Evolutionary conservation across 1,284 basidiomycete species (phyloP).

Genomic region (Sphagnurus paluster): DNA sequence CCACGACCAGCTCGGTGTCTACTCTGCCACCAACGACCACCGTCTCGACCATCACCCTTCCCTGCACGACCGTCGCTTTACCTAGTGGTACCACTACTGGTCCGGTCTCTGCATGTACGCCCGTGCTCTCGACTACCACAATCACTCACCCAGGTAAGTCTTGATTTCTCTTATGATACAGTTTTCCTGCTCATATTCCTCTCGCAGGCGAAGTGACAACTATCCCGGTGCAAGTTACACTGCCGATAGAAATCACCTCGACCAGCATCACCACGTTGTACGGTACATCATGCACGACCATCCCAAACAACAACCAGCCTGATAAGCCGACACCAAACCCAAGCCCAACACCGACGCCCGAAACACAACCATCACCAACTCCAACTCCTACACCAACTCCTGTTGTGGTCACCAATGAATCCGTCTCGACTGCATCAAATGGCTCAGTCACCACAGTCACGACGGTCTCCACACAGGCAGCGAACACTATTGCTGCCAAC

Average conservation of each 20-base stretch:
- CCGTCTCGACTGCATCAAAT: constrained; percentile 32
- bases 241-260: constrained; percentile 27
- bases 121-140: constrained; percentile 21
- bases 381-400: constrained; percentile 13
- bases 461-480: constrained; percentile 26
- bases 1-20: constrained; percentile 18
- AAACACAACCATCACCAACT: too few relatives aligned
- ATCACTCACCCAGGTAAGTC: constrained; percentile 30
- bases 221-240: constrained; percentile 33
- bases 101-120: constrained; percentile 22
- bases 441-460: constrained; percentile 34
- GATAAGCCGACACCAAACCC: too few relatives aligned
- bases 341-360: too few relatives aligned
- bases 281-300: constrained; percentile 34
- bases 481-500: constrained; percentile 23
- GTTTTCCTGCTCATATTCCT: constrained; percentile 3
- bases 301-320: constrained; percentile 5
- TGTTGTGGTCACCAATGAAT: constrained; percentile 15
- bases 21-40: constrained; percentile 23
- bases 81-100: too few relatives aligned
- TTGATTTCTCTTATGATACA: constrained; percentile 1
- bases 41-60: too few relatives aligned
- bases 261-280: constrained; percentile 32
- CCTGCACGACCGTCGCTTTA: too few relatives aligned
- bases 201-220: constrained; percentile 26